Evolutionary conservation across 2,329 filamentous ascomycete species (phyloP).

Genomic region (Penicillium sp.): DNA sequence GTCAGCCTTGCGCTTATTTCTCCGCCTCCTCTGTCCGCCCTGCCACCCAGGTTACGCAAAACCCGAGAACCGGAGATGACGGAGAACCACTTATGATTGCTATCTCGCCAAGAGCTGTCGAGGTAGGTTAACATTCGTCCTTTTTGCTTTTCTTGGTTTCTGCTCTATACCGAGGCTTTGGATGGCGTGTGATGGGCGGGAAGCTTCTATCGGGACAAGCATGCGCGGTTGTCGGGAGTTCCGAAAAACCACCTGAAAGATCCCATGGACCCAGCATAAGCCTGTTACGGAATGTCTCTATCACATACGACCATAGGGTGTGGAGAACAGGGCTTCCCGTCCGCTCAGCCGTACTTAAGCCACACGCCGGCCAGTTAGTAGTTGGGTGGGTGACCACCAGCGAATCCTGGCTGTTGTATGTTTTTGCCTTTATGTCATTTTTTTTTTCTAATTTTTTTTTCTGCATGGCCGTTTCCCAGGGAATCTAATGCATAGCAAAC

Average conservation of each 20-base stretch:
- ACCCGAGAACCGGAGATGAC: conserved; percentile 76
- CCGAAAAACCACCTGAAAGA: neutral
- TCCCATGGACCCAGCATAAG: conserved; percentile 13
- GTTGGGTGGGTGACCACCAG: conserved; percentile 49
- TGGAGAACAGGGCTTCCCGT: conserved; percentile 49
- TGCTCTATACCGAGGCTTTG: neutral
- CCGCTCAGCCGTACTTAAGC: conserved; percentile 49
- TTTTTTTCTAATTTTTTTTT: conserved; percentile 13
- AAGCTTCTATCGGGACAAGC: neutral
- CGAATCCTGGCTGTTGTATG: conserved; percentile 47
- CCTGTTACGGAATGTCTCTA: conserved; percentile 1
- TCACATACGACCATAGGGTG: conserved; percentile 47
- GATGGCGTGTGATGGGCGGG: neutral
- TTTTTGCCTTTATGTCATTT: conserved; percentile 27
- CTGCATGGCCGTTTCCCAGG: conserved; percentile 1
- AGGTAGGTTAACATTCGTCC: conserved; percentile 53
- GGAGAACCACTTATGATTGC: conserved; percentile 80
- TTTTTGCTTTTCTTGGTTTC: neutral
- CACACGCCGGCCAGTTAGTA: conserved; percentile 48
- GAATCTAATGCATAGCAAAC: neutral
- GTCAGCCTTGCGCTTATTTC: conserved; percentile 30
- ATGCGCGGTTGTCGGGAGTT: neutral
- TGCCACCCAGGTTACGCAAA: conserved; percentile 52
- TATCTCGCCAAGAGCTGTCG: conserved; percentile 78
- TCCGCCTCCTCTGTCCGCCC: conserved; percentile 33